Conservation (phyloP, 495 filamentous ascomycete genomes). For the Aspergillus sclerotioniger region DNA sequence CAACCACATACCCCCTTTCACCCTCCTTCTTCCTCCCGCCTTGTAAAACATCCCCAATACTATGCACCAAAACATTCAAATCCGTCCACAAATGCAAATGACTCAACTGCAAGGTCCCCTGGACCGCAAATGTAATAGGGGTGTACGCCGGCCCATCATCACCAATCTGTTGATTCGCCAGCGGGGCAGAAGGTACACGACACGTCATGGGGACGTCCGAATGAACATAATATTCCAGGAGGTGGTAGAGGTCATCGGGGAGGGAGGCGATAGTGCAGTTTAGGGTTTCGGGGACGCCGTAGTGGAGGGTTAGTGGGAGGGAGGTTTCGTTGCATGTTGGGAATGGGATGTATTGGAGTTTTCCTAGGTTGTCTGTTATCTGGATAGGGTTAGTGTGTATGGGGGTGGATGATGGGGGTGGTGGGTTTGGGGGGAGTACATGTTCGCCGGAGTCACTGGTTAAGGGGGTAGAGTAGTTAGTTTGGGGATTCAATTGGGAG, state of each 20-base stretch:
- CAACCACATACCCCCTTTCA: conserved; percentile 72
- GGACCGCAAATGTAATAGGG: conserved; percentile 76
- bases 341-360: conserved; percentile 93
- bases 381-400: conserved; percentile 39
- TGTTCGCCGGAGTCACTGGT: conserved; percentile 60
- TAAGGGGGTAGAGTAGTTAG: conserved; percentile 12
- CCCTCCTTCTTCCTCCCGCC: conserved; percentile 27
- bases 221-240: conserved; percentile 98
- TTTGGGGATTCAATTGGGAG: neutral
- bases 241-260: conserved; percentile 88
- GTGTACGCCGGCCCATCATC: conserved; percentile 51
- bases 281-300: conserved; percentile 72
- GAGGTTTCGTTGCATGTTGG: conserved; percentile 87
- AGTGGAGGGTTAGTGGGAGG: conserved; percentile 75
- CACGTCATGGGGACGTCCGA: conserved; percentile 91
- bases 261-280: conserved; percentile 90
- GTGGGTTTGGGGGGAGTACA: conserved; percentile 38
- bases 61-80: conserved; percentile 85
- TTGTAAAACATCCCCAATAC: conserved; percentile 48
- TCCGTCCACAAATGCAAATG: conserved; percentile 89
- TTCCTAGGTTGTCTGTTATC: conserved; percentile 73
- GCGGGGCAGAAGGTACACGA: conserved; percentile 70
- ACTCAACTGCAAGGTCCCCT: conserved; percentile 81
- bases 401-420: neutral
- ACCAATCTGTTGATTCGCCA: conserved; percentile 22